Evolutionary conservation across 768 basidiomycete species (phyloP), one percentile per base, ranked within the genome.

Genomic region (Phanerodontia chrysosporium): DNA sequence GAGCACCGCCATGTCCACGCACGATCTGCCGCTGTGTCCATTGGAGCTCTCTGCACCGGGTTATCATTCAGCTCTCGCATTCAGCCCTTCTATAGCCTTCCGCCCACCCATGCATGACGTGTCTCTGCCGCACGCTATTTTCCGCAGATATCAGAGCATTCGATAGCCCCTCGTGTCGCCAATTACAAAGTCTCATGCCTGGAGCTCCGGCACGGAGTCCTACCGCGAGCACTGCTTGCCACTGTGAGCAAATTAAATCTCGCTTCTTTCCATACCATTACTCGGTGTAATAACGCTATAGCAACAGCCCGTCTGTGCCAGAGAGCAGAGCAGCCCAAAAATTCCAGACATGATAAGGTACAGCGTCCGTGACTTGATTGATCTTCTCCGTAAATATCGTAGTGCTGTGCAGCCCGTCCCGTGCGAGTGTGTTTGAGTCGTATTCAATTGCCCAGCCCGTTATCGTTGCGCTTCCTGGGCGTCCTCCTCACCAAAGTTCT

Each of bases 401-500:
- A 46, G n/a, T 53, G 58, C 58, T 53, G 58, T 59, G 51, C 58
- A 53, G 49, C 51, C 25, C 25, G 22, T 29, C 39, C 36, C 49
- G 36, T 58, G 8, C 21, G n/a, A 45, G 54, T 29, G 32, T 53
- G 52, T 35, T 42, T 52, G 27, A 52, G 25, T 51, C n/a, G 30
- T 29, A 25, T 1, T 46, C 48, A 1, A 22, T 51, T 21, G 51
- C n/a, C 48, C 39, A 42, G 39, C 39, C 48, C 48, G 45, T 29
- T 28, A 29, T 22, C 32, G 51, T 5, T n/a, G 51, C 30, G 10
- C 68, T 28, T 75, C 75, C 32, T 61, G 61, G 36, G 59, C 60
- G 57, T 57, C 64, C 28, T 71, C 68, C 53, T 80, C 74, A 56
- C 86, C 89, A 61, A 98, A 93, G 72, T 96, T 97, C 77, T 92